Conservation (phyloP, 352 stramenopile genomes). For the Pseudoperonospora humuli region DNA sequence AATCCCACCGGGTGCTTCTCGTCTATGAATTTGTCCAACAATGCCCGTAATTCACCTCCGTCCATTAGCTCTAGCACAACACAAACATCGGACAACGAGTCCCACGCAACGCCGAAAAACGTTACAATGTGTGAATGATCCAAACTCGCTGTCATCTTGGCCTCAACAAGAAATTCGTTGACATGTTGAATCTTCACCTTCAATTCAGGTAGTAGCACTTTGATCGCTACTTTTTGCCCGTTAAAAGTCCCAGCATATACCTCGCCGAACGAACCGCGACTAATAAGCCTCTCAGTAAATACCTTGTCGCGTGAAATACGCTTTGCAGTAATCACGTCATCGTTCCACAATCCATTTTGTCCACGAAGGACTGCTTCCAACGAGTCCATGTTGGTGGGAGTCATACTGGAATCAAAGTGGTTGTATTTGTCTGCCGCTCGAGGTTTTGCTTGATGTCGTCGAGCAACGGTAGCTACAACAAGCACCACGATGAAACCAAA, state of each 20-base stretch:
- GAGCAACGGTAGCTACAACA: too few species aligned
- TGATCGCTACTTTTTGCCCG: slow-evolving; percentile 19
- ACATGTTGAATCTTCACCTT: slow-evolving; percentile 27
- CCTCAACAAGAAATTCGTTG: slow-evolving; percentile 25
- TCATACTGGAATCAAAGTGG: too few species aligned
- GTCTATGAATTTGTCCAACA: slow-evolving; percentile 29
- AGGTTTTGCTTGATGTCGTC: too few species aligned
- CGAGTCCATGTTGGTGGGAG: too few species aligned
- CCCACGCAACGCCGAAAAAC: slow-evolving; percentile 46
- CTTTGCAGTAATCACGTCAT: slow-evolving; percentile 33
- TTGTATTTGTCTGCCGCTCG: slow-evolving; percentile 9
- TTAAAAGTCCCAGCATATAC: slow-evolving; percentile 25
- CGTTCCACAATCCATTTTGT: slow-evolving; percentile 25
- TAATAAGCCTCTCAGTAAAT: slow-evolving; percentile 20
- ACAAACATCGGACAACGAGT: slow-evolving; percentile 32
- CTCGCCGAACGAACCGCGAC: slow-evolving; percentile 28
- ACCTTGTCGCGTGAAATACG: slow-evolving; percentile 24
- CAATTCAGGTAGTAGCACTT: slow-evolving; percentile 32
- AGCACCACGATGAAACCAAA: too few species aligned
- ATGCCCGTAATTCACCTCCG: slow-evolving; percentile 26
- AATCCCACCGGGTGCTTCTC: slow-evolving; percentile 14
- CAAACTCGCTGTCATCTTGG: slow-evolving; percentile 29
- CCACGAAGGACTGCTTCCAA: slow-evolving; percentile 7
- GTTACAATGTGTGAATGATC: slow-evolving; percentile 37
- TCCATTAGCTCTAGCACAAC: slow-evolving; percentile 47